Evolutionary conservation across 768 basidiomycete species (phyloP).

Genomic region (Trametes coccinea): DNA sequence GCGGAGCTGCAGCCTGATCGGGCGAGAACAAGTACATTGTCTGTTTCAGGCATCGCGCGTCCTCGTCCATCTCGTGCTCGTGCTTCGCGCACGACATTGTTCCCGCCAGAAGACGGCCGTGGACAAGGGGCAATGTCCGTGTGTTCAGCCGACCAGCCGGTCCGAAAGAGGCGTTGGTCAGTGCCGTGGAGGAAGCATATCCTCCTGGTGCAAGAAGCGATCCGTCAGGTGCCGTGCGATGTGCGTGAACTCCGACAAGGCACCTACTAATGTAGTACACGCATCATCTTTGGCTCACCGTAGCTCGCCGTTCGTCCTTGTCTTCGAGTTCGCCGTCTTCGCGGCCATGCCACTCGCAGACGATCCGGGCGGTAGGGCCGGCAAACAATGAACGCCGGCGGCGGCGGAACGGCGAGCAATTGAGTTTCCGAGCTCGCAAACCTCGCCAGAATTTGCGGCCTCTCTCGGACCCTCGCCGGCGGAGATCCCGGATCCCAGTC

Average conservation of each 20-base stretch:
- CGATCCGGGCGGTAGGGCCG: neutral
- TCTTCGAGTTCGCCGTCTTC: neutral
- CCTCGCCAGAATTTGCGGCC: too few species aligned
- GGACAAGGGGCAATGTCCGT: constrained; percentile 3
- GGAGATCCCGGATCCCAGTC: too few species aligned
- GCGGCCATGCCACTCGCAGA: neutral
- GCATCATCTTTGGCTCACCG: neutral
- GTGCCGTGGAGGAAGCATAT: too few species aligned
- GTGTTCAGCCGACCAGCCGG: neutral
- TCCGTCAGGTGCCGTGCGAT: too few species aligned
- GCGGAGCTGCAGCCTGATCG: neutral
- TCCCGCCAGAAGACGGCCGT: constrained; percentile 9
- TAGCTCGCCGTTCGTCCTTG: neutral
- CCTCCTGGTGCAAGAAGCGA: too few species aligned
- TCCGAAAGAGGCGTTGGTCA: too few species aligned
- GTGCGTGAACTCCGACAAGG: neutral
- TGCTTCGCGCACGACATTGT: neutral
- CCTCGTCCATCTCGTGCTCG: neutral
- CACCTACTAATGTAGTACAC: neutral
- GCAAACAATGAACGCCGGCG: neutral
- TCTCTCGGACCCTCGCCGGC: too few species aligned
- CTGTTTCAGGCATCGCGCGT: neutral
- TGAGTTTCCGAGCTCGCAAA: constrained; percentile 3
- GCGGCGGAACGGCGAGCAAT: constrained; percentile 10
- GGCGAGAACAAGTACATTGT: constrained; percentile 4